Evolutionary conservation across 768 basidiomycete species (phyloP).

Genomic region (Pleurotus giganteus): DNA sequence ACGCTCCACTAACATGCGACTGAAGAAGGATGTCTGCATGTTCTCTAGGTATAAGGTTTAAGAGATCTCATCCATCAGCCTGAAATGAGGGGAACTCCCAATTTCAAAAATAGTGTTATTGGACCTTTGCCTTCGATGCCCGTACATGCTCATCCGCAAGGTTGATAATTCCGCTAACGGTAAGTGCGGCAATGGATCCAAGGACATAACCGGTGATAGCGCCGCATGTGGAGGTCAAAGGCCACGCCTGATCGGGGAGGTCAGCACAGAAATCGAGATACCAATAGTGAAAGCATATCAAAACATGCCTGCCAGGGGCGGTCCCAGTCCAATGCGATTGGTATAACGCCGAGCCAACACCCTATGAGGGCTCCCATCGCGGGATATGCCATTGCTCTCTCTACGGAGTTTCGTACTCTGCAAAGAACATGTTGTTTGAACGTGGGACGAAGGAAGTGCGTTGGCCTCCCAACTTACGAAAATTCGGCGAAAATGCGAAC

Average conservation of each 20-base stretch:
- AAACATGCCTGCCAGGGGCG: slow-evolving; percentile 89
- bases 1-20: too few relatives aligned
- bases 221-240: slow-evolving; percentile 73
- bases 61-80: too few relatives aligned
- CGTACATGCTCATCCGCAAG: slow-evolving; percentile 38
- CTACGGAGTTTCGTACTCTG: slow-evolving; percentile 63
- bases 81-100: too few relatives aligned
- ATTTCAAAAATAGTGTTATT: not conserved
- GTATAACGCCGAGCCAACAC: slow-evolving; percentile 77
- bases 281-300: not conserved
- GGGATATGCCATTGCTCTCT: slow-evolving; percentile 80
- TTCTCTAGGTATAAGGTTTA: too few relatives aligned
- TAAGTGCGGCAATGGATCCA: slow-evolving; percentile 56
- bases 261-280: not conserved
- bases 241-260: slow-evolving; percentile 62
- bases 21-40: too few relatives aligned
- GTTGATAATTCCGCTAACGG: slow-evolving; percentile 34
- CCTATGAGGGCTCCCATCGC: slow-evolving; percentile 70
- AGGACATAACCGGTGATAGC: slow-evolving; percentile 66
- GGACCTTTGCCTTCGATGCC: slow-evolving; percentile 13
- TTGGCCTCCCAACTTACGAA: slow-evolving; percentile 54
- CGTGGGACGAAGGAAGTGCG: slow-evolving; percentile 5
- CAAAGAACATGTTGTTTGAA: slow-evolving; percentile 11
- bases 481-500: slow-evolving; percentile 78
- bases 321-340: slow-evolving; percentile 95